A percentile compares a stretch with the other conserved stretches of the same genome.
Conservation (phyloP, 257 asterid species). For the Solanum piurae region DNA sequence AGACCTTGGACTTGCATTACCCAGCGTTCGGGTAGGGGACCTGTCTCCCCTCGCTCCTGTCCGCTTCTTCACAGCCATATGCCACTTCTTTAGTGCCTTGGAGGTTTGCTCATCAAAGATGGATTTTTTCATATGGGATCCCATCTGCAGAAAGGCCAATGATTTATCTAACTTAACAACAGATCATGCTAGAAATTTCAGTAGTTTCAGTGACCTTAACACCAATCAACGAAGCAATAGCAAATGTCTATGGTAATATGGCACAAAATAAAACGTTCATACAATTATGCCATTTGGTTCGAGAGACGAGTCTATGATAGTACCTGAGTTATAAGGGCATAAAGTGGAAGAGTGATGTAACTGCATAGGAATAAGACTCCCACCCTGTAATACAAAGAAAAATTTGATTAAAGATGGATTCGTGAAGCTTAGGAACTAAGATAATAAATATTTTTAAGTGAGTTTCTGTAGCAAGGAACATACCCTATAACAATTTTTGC, state of each 20-base stretch:
- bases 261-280: background rate
- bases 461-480: background rate
- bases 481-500: constrained; percentile 68
- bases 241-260: background rate
- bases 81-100: constrained; percentile 90
- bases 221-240: background rate
- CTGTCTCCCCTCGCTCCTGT: constrained; percentile 31
- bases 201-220: background rate
- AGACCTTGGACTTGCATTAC: constrained; percentile 56
- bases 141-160: constrained; percentile 45
- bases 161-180: background rate
- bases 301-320: background rate
- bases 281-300: background rate
- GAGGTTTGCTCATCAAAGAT: constrained; percentile 91
- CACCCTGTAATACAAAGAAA: constrained; percentile 32
- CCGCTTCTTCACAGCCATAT: constrained; percentile 73
- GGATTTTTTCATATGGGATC: constrained; percentile 72
- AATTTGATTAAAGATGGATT: background rate
- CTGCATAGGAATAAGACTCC: constrained; percentile 66
- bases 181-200: background rate
- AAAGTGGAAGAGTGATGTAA: constrained; percentile 83
- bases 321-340: constrained; percentile 86
- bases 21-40: constrained; percentile 45
- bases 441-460: background rate
- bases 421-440: background rate